Evolutionary conservation across 2,329 filamentous ascomycete genomes (phyloP).

Genomic region (Trichophyton schoenleinii): DNA sequence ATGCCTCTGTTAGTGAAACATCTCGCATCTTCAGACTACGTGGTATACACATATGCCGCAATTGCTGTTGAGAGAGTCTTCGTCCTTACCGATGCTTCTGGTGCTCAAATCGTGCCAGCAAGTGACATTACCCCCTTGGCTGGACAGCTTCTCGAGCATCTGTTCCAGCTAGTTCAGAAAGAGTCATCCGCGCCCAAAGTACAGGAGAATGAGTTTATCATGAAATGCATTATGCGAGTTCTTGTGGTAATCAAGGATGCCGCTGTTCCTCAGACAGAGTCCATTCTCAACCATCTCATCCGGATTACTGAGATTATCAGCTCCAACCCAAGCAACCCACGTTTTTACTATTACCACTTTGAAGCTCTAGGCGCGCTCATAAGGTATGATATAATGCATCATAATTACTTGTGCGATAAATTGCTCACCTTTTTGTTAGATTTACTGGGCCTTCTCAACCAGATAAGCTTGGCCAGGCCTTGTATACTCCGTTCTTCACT

Average conservation of each 20-base stretch:
- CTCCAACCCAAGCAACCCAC: slow-evolving; percentile 88
- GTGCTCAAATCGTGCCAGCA: slow-evolving; percentile 66
- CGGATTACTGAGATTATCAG: slow-evolving; percentile 86
- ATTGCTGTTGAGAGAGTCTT: slow-evolving; percentile 92
- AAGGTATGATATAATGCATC: slow-evolving; percentile 34
- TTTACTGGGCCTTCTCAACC: slow-evolving; percentile 58
- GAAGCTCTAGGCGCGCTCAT: slow-evolving; percentile 87
- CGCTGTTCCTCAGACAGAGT: slow-evolving; percentile 59
- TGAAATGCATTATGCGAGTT: slow-evolving; percentile 97
- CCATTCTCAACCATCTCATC: slow-evolving; percentile 70
- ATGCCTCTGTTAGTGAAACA: slow-evolving; percentile 87
- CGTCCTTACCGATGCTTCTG: slow-evolving; percentile 63
- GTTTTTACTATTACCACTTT: slow-evolving; percentile 98
- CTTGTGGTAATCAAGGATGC: slow-evolving; percentile 85
- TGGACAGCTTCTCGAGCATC: slow-evolving; percentile 73
- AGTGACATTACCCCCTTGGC: slow-evolving; percentile 67
- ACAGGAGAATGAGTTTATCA: slow-evolving; percentile 96
- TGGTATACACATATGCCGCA: slow-evolving; percentile 93
- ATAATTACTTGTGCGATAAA: slow-evolving; percentile 3
- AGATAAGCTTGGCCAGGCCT: slow-evolving; percentile 60
- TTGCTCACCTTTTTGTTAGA: slow-evolving; percentile 20
- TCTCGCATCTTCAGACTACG: slow-evolving; percentile 78
- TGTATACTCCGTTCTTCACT: slow-evolving; percentile 72
- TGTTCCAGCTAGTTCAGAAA: slow-evolving; percentile 84
- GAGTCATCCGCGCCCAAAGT: slow-evolving; percentile 78